Base-by-base conservation (phyloP, 139 green algal species). In the Chlamydomonas sp. region DNA sequence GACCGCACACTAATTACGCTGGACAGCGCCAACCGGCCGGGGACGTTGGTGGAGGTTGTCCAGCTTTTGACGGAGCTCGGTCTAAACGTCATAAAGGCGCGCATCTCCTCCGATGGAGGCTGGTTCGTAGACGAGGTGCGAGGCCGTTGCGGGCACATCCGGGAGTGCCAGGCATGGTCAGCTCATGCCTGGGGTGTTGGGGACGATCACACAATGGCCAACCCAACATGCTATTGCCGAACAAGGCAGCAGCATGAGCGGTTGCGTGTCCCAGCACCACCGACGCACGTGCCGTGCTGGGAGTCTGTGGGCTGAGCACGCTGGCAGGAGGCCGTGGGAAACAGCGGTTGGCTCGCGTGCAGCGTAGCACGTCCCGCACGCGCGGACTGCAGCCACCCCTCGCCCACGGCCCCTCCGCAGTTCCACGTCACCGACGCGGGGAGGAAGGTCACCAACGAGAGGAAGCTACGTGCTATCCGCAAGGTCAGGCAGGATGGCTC, bases 101-200 rank as follows among this genome's bases (percentile, higher is more conserved):
- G 95, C n/a, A 98, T 99, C 60, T 97, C 92, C 17, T 96, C 90
- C 6, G 98, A 99, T 84, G 96, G 97, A 9, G 97, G 96, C 31
- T 99, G 97, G 97, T 99, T 99, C 88, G 95, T 99, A 0, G 98
- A 99, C 80, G 97, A 95, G 97, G 87, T 79, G 93, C 71, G 31
- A 15, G 12, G 31, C 31, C 31, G 31, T 49, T 49, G 31, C 31
- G 31, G 31, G 31, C 31, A 49, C 31, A 49, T 49, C 31, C 31
- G 31, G 31, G 31, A 49, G 31, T 14, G 60, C 9, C 14, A n/a
- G 14, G 15, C 16, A 15, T n/a, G 16, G 4, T 20, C 7, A 1
- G 14, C 15, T 49, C 31, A 49, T 49, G 31, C 31, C 31, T 49
- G 31, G 31, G 31, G 31, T 49, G 31, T 49, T 49, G 31, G 31